Conservation (phyloP, 164 flowering plant genomes). For the Houttuynia cordata region DNA sequence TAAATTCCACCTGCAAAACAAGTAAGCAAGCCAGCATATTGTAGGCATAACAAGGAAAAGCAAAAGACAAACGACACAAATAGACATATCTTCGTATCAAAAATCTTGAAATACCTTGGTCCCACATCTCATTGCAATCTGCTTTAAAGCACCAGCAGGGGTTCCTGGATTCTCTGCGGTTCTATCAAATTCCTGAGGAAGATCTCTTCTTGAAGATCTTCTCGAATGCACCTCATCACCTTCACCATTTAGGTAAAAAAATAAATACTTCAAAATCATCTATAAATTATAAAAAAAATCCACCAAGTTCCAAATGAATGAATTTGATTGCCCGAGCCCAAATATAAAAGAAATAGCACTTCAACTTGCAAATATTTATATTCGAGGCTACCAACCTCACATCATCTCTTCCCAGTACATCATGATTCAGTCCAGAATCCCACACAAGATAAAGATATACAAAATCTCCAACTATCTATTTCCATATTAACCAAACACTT, state of each 20-base stretch:
- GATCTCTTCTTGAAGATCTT: conserved; percentile 41
- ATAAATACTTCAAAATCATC: background rate
- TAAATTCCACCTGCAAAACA: conserved; percentile 66
- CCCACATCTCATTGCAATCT: conserved; percentile 79
- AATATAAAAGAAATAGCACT: background rate
- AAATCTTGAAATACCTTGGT: conserved; percentile 42
- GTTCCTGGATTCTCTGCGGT: conserved; percentile 30
- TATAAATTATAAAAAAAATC: background rate
- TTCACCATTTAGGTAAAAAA: conserved; percentile 12
- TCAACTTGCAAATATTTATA: background rate
- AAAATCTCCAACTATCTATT: too few relatives aligned
- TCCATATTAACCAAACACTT: too few relatives aligned
- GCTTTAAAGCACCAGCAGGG: conserved; percentile 51
- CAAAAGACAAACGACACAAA: background rate
- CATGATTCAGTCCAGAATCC: too few relatives aligned
- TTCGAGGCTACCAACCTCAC: background rate
- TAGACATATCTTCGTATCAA: background rate
- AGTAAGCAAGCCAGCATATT: background rate
- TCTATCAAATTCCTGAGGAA: conserved; percentile 43
- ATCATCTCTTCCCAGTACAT: too few relatives aligned
- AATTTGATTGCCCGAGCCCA: background rate
- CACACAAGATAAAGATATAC: too few relatives aligned
- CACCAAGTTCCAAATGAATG: background rate
- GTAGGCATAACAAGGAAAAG: background rate
- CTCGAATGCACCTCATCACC: conserved; percentile 50